These are phyloP conservation scores for Ogataea paraovalis DNA, from an alignment of 805 yeast genomes.

Conservation along the genomic window DNA sequence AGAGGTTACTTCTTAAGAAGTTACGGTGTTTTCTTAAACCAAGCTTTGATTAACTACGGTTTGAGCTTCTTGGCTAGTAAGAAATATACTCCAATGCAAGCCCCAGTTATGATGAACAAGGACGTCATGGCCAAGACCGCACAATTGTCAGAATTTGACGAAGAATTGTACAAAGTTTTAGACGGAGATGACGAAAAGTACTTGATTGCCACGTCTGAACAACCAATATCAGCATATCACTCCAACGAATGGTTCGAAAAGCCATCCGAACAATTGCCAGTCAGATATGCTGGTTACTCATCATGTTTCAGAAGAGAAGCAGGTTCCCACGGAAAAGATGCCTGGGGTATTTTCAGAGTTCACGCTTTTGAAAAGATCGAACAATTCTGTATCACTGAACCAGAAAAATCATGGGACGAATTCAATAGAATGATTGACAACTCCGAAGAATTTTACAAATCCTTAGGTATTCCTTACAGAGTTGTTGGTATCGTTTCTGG, in stretches of 20 bases:
- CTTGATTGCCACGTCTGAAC: slow-evolving; percentile 97
- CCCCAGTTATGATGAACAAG: slow-evolving; percentile 99
- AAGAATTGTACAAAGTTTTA: slow-evolving; percentile 92
- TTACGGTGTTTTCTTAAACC: slow-evolving; percentile 95
- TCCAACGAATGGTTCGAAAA: slow-evolving; percentile 97
- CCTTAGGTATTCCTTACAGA: slow-evolving; percentile 90
- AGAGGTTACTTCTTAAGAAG: slow-evolving; percentile 96
- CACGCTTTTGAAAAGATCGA: slow-evolving; percentile 98
- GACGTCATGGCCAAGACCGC: slow-evolving; percentile 99
- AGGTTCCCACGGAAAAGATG: slow-evolving; percentile 98
- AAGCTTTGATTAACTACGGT: slow-evolving; percentile 96
- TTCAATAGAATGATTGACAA: slow-evolving; percentile 90
- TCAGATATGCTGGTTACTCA: slow-evolving; percentile 96
- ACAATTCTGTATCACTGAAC: slow-evolving; percentile 94
- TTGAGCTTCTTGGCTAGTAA: slow-evolving; percentile 69
- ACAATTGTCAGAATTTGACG: slow-evolving; percentile 95
- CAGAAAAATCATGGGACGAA: slow-evolving; percentile 97
- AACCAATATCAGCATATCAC: slow-evolving; percentile 97
- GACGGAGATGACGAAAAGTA: slow-evolving; percentile 98
- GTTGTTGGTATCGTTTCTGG: slow-evolving; percentile 98
- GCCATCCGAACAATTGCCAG: slow-evolving; percentile 94
- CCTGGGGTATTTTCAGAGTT: slow-evolving; percentile 99
- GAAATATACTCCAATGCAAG: slow-evolving; percentile 88
- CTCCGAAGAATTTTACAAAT: slow-evolving; percentile 90
- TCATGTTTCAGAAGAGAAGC: slow-evolving; percentile 99